Percentiles rank a stretch among this genome's conserved stretches.
These are phyloP conservation scores for Adansonia gregorii DNA, from an alignment of 441 rosid genomes.

Conservation along the genomic window DNA sequence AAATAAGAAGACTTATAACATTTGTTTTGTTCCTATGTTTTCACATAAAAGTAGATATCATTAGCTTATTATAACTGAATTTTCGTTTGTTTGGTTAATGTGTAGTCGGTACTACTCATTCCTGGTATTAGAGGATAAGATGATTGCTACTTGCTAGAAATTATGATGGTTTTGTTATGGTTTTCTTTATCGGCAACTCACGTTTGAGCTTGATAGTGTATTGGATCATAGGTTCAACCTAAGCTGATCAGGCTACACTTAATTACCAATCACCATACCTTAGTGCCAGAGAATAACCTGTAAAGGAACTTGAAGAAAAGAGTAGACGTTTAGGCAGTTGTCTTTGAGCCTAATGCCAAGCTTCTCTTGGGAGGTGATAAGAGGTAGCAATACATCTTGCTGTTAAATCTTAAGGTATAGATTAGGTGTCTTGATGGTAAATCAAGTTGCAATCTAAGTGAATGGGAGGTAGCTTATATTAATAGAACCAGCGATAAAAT, in stretches of 20 bases:
- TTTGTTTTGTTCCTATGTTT: not conserved
- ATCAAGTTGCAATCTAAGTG: not conserved
- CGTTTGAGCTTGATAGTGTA: not conserved
- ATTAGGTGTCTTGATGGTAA: not conserved
- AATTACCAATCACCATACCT: not conserved
- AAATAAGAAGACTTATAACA: not conserved
- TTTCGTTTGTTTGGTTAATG: not conserved
- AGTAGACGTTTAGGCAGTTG: not conserved
- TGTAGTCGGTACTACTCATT: too few relatives aligned
- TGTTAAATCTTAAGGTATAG: not conserved
- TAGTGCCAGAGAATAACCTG: not conserved
- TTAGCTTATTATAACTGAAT: not conserved
- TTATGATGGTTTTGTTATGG: not conserved
- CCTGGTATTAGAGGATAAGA: not conserved
- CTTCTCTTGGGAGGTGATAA: not conserved
- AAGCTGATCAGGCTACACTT: not conserved
- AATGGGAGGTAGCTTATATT: not conserved
- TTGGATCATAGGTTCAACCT: not conserved
- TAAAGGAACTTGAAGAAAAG: not conserved
- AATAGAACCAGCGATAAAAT: not conserved
- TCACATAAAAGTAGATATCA: not conserved
- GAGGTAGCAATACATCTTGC: not conserved
- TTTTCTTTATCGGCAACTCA: not conserved
- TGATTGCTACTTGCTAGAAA: not conserved
- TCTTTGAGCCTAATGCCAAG: not conserved